Evolutionary conservation across 345 rosid species (phyloP), one percentile per base, ranked within the genome.

Genomic region (Aquilaria malaccensis): DNA sequence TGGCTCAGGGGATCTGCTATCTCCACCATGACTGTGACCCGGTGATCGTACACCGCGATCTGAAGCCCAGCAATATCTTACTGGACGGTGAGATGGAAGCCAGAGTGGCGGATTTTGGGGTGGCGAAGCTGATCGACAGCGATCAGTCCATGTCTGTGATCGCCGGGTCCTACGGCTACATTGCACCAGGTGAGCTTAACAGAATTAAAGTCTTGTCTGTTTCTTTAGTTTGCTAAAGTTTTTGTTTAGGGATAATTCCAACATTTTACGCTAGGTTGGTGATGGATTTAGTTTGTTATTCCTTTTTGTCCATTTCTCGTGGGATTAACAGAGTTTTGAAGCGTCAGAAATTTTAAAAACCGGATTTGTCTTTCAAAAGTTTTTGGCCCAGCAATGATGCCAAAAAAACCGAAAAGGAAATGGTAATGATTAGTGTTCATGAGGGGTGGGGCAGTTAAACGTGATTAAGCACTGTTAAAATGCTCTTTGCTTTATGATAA

Each of bases 91-190:
- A 91, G 73, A 79, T 91, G 88, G 99, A 91, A 77, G 99, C 99
- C 14, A 81, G 99, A 54, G 99, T 95, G 58, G 99, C 99, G 0
- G 99, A 95, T 77, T 95, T 95, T 70, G 99, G 99, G 29, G 91
- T 95, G 58, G 98, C 99, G 0, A 95, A 95, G 76, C 52, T 95
- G 70, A 85, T 95, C 61, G 95, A 91, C 48, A 58, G 85, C 49
- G 88, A 95, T 0, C 96, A 95, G 77, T 91, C 99, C 29, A 95
- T 91, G 99, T 91, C 99, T n/a, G 99, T 95, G 49, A 90, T 95
- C 7, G 99, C 99, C 2, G 99, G 99, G 0, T 95, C 99, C 37
- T 95, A 88, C 61, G 99, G 99, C 68, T 95, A 95, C 82, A 95
- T 95, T 67, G 99, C 99, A 9, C 99, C 99, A 62, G 99, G 99